These are phyloP conservation scores for Phlebopus sp. DNA, from an alignment of 1,284 basidiomycete species.

Conservation along the genomic window DNA sequence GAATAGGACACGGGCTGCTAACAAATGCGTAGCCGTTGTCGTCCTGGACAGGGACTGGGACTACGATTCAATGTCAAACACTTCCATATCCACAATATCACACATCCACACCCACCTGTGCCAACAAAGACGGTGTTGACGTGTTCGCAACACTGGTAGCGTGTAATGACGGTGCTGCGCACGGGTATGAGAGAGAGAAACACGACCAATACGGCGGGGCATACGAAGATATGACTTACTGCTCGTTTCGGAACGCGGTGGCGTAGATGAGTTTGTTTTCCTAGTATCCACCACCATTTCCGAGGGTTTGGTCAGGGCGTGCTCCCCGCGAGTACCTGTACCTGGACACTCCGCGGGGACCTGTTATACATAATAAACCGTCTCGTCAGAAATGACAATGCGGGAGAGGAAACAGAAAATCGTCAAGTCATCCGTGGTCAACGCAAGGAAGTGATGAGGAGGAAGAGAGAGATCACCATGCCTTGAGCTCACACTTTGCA, in stretches of 20 bases:
- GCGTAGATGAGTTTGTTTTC: slow-evolving; percentile 30
- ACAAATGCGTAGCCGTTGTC: no score
- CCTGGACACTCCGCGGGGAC: slow-evolving; percentile 71
- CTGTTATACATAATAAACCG: slow-evolving; percentile 34
- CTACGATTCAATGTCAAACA: slow-evolving; percentile 42
- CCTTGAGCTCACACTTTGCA: slow-evolving; percentile 82
- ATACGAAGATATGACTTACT: slow-evolving; percentile 8
- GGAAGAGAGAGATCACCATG: slow-evolving; percentile 26
- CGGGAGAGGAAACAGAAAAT: no score
- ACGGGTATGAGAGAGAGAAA: slow-evolving; percentile 6
- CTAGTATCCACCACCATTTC: slow-evolving; percentile 20
- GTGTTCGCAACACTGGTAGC: slow-evolving; percentile 29
- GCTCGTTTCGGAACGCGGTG: slow-evolving; percentile 31
- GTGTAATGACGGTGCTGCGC: slow-evolving; percentile 16
- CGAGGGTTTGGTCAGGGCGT: slow-evolving; percentile 15
- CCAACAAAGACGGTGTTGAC: slow-evolving; percentile 56
- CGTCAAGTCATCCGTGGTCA: no score
- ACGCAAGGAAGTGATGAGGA: slow-evolving; percentile 2
- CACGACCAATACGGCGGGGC: slow-evolving; percentile 2
- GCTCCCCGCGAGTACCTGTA: slow-evolving; percentile 28
- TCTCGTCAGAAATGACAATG: no score
- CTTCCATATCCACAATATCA: slow-evolving; percentile 26
- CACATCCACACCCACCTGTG: slow-evolving; percentile 32
- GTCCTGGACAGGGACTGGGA: slow-evolving; percentile 11
- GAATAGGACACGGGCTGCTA: slow-evolving; percentile 58